Base-by-base conservation (phyloP, 1,139 yeast genomes). In the Lodderomyces jiufengensis region DNA sequence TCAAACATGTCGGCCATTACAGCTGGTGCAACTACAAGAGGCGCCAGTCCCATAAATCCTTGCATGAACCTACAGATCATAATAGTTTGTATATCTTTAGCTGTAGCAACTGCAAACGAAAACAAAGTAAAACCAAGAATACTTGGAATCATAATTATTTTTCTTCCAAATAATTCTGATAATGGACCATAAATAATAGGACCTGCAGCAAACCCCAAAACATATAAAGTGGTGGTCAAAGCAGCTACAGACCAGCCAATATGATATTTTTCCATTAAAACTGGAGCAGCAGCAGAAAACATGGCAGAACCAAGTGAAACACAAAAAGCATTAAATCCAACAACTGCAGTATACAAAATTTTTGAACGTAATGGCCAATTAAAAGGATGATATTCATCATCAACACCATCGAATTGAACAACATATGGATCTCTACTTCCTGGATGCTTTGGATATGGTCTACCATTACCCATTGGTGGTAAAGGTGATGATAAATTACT, bases 251-350 rank as follows among this genome's bases (percentile, higher is more conserved):
- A 52, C 26, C 42, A 31, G 4, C 72, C 71, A 31, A 66, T 55
- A 32, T 60, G 62, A 44, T 44, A 67, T n/a, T 49, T 46, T 33
- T 40, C 42, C 52, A 50, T 48, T 7, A 67, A 42, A 7, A 48
- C 52, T 4, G 42, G 41, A 11, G 55, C 41, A 7, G 61, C 53
- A 27, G 55, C 63, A 3, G 71, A 54, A 43, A 66, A 66, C 58
- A 67, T 59, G 27, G 73, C 71, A 9, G 70, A 63, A 24, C 72
- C 72, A 59, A 47, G 80, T 71, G 55, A 83, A 76, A 61, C 57
- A 18, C 59, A 45, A 35, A 66, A 52, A 1, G 72, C 70, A 29
- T 55, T 39, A 38, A 57, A 50, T 7, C 63, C 71, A n/a, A 66
- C 56, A 14, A 58, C 48, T 3, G 46, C 41, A 32, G 61, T 52